Evolutionary conservation across 108 stramenopile genomes (phyloP), one percentile per base, ranked within the genome.

Genomic region (Skeletonema menzelii): DNA sequence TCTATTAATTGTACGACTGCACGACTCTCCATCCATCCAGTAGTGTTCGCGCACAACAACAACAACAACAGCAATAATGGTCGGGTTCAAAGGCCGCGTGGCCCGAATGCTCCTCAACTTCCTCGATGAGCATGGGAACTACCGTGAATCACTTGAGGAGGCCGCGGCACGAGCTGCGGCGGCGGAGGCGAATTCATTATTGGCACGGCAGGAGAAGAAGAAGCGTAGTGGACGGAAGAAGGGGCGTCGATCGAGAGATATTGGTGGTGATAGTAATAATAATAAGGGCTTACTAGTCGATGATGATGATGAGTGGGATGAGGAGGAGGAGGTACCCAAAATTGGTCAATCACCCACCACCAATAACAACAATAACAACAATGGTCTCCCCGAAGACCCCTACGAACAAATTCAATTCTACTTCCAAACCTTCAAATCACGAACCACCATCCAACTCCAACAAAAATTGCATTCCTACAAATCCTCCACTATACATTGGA

Each of bases 341-440:
- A 20, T 65, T 32, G 17, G 19, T 0, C 15, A 12, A 38, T 13
- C 60, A 1, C 7, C 59, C 30, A 35, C 19, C 15, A 20, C 44
- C 27, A 8, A 6, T 13, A 28, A 5, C 30, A 17, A n/a, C 4
- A 46, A 28, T 15, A 62, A 42, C 15, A 38, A 17, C 20, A 55
- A 56, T 42, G 40, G 27, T 7, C 65, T 75, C 17, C 80, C 80
- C 10, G 74, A 82, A 37, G 80, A 82, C 56, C 80, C 80, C 30
- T 82, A 82, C 65, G 80, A 82, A 31, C 80, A 82, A 58, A 73
- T 82, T 28, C 80, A 75, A 63, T 75, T 75, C 55, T 82, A 82
- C 65, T 56, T 71, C 27, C 58, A 44, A 8, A 75, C 80, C 17
- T 71, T 82, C 27, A 55, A 32, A 17, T 32, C 55, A 14, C 65